Evolutionary conservation across 192 early-diverging fungal species (phyloP), one percentile per base, ranked within the genome.

Genomic region (Blastocladiella britannica): DNA sequence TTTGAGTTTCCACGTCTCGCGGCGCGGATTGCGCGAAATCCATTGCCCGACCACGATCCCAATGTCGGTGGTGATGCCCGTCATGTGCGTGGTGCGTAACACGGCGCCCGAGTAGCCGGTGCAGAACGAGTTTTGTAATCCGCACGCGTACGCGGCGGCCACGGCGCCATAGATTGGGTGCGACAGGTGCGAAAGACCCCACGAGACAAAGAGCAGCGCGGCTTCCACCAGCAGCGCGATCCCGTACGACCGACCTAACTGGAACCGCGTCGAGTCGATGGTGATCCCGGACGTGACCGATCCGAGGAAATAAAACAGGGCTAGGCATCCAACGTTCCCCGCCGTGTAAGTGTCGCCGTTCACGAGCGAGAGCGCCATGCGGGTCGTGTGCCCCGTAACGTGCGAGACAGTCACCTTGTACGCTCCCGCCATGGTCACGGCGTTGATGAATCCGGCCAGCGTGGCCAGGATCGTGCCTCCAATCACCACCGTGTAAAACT

Each of bases 361-460:
- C 54, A 67, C 60, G 28, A 75, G 54, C 6, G 70, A 55, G 27
- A 76, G 73, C 37, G 70, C 73, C 55, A 71, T 61, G 55, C 63
- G 62, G 23, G 73, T 73, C 24, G 74, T 70, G 58, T 68, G 72
- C 22, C 77, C 77, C 5, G 77, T 76, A 52, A 65, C 59, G 53
- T 61, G 60, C 6, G 64, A 61, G 20, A 67, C 62, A 15, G 59
- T 58, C 27, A 60, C 64, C 5, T 68, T 62, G 58, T 67, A 78
- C 28, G 72, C 70, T 28, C 76, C 72, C 22, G 71, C 71, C 47
- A 78, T 65, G 6, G 76, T 71, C 12, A 78, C 73, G 27, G 75
- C 77, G 65, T 79, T 79, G 65, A 79, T 79, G 66, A 66, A 79
- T 15, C 77, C 77, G 30, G 77, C 77, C 57, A 73, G 76, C 47